Evolutionary conservation across 495 filamentous ascomycete genomes (phyloP).

Genomic region (Penicillium diatomitis): DNA sequence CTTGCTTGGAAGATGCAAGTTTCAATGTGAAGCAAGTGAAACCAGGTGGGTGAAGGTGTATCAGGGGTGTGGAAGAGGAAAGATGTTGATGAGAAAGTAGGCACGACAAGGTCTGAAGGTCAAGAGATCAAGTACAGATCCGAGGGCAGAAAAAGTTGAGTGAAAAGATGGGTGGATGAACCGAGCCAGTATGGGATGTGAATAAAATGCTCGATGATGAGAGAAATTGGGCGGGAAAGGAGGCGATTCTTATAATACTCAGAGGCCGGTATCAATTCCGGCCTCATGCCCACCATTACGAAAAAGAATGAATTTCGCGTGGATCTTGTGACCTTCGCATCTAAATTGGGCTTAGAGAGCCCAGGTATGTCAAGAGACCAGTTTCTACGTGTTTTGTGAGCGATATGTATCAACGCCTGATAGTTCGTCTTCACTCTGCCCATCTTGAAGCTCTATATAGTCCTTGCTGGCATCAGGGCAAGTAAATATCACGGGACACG

Average conservation of each 20-base stretch:
- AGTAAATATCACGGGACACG: conserved; percentile 22
- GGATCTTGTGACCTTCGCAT: conserved; percentile 11
- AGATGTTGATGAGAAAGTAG: conserved; percentile 29
- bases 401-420: neutral
- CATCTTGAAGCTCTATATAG: conserved; percentile 23
- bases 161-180: neutral
- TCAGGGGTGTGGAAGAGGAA: conserved; percentile 7
- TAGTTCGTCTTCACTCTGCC: conserved; percentile 4
- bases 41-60: neutral
- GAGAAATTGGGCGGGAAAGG: conserved; percentile 21
- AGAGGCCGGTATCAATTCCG: conserved; percentile 46
- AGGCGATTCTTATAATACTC: conserved; percentile 44
- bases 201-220: conserved; percentile 10
- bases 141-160: conserved; percentile 7
- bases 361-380: neutral
- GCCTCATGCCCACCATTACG: conserved; percentile 19
- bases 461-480: conserved; percentile 22
- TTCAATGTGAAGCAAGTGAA: neutral
- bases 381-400: neutral
- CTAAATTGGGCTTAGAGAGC: neutral
- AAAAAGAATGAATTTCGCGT: conserved; percentile 25
- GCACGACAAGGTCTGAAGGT: conserved; percentile 14
- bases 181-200: conserved; percentile 2
- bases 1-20: conserved; percentile 3
- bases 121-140: conserved; percentile 27